phyloP scores from a whole-genome alignment of 179 eudicot genomes.

The Spergularia azorica region DNA sequence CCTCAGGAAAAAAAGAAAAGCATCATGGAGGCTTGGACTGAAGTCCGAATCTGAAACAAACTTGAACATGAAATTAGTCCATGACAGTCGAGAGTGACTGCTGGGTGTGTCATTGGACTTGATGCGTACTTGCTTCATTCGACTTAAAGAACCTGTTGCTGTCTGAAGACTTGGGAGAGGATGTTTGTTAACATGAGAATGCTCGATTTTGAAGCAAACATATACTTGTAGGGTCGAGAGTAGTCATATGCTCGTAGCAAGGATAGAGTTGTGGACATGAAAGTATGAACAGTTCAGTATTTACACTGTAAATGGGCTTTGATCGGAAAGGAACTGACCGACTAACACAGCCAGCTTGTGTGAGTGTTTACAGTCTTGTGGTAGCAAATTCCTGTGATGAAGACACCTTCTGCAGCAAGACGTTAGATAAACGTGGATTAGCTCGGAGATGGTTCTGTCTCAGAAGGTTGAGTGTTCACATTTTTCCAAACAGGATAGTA shows the following conservation, averaged over 20 bases:
- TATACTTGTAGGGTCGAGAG: background rate
- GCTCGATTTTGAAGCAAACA: conserved; percentile 7
- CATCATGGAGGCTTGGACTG: no score
- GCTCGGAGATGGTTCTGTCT: background rate
- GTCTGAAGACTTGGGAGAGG: background rate
- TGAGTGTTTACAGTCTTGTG: background rate
- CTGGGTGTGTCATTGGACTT: no score
- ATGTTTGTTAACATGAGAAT: background rate
- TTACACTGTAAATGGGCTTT: conserved; percentile 4
- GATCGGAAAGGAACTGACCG: background rate
- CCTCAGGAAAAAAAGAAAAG: no score
- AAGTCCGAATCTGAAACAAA: no score
- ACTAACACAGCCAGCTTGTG: conserved; percentile 7
- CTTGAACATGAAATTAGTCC: no score
- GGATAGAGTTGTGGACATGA: background rate
- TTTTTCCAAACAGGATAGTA: conserved; percentile 54
- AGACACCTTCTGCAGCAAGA: background rate
- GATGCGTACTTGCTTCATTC: background rate
- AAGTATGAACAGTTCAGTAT: no score
- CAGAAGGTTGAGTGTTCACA: conserved; percentile 7
- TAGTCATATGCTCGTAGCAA: conserved; percentile 14
- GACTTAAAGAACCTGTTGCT: background rate
- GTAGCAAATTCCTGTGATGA: background rate
- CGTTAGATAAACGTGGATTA: background rate
- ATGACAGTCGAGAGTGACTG: no score